Evolutionary conservation across 1,139 yeast genomes (phyloP).

Genomic region (Suhomyces anneliseae): DNA sequence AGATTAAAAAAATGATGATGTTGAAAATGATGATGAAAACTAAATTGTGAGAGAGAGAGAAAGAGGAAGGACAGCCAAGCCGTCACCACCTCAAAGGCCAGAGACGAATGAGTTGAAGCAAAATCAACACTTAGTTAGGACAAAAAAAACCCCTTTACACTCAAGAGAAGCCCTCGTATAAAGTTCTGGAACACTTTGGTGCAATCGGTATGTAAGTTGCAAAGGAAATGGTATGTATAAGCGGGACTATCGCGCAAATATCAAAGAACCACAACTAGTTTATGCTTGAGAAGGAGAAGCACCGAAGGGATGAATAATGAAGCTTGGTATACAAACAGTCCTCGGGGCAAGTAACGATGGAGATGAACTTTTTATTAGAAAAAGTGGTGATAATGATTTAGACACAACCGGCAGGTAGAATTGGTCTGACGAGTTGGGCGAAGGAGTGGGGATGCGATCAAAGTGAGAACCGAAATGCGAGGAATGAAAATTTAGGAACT

Average conservation of each 20-base stretch:
- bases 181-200: not conserved
- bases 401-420: not conserved
- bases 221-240: constrained; percentile 11
- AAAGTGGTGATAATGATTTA: not conserved
- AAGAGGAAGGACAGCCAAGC: not conserved
- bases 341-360: not conserved
- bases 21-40: not conserved
- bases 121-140: not conserved
- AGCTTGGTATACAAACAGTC: not conserved
- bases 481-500: not conserved
- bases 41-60: not conserved
- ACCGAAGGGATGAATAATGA: not conserved
- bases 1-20: not conserved
- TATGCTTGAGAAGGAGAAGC: not conserved
- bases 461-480: not conserved
- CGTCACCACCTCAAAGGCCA: not conserved
- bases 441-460: not conserved
- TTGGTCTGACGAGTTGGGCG: not conserved
- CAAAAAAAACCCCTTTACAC: not conserved
- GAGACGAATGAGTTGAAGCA: not conserved
- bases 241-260: constrained; percentile 12
- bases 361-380: not conserved
- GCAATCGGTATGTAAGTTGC: not conserved
- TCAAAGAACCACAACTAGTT: constrained; percentile 1
- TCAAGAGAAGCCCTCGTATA: too few species aligned